These are phyloP conservation scores for Boechera retrofracta DNA, from an alignment of 345 rosid genomes.

Conservation along the genomic window DNA sequence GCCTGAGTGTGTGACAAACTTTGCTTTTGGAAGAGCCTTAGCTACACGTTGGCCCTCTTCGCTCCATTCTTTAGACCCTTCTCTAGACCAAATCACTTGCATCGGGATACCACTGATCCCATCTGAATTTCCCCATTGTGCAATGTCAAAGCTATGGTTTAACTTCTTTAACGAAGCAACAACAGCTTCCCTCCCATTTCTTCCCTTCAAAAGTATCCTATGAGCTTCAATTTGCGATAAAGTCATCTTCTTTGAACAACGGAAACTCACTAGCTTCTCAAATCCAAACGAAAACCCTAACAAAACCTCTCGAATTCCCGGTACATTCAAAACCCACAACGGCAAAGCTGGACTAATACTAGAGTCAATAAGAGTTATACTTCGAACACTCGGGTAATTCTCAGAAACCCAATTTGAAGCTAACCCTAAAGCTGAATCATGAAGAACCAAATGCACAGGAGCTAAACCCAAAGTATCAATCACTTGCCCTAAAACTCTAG, in stretches of 20 bases:
- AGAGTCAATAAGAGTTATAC: conserved; percentile 81
- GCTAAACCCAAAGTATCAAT: conserved; percentile 71
- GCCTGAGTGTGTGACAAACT: conserved; percentile 69
- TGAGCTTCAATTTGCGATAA: conserved; percentile 63
- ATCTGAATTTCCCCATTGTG: conserved; percentile 77
- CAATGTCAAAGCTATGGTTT: conserved; percentile 75
- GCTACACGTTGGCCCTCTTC: conserved; percentile 63
- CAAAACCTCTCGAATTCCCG: conserved; percentile 62
- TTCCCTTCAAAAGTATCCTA: conserved; percentile 75
- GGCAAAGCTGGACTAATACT: conserved; percentile 74
- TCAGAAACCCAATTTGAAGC: conserved; percentile 74
- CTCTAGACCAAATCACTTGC: conserved; percentile 81
- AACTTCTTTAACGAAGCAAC: conserved; percentile 63
- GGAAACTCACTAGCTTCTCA: conserved; percentile 56
- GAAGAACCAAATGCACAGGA: conserved; percentile 88
- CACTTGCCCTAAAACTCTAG: conserved; percentile 71
- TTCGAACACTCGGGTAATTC: conserved; percentile 60
- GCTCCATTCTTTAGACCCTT: conserved; percentile 72
- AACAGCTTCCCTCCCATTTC: conserved; percentile 69
- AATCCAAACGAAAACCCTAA: conserved; percentile 57
- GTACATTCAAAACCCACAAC: conserved; percentile 59
- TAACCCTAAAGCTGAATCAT: conserved; percentile 82
- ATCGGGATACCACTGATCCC: conserved; percentile 63
- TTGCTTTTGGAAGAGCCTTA: conserved; percentile 76
- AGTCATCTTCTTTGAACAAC: conserved; percentile 62